Evolutionary conservation across 2,329 filamentous ascomycete genomes (phyloP), one percentile per base, ranked within the genome.

Genomic region (Simplicillium aogashimaense): DNA sequence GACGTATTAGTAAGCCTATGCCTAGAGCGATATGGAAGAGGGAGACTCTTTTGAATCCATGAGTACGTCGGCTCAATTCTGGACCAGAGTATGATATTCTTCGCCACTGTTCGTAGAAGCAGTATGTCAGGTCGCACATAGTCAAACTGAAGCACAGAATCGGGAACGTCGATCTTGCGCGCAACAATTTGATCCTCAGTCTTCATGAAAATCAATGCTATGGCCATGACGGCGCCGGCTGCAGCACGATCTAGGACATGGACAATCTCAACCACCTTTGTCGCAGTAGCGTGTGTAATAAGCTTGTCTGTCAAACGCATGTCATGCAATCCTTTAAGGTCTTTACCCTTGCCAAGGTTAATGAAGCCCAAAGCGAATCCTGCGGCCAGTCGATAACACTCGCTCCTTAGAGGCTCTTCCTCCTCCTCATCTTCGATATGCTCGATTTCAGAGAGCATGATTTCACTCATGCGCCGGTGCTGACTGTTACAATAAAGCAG

Each of bases 371-470:
- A 72, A 0, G 94, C 83, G 52, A 95, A 95, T 0, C 92, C 94
- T 14, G 94, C 89, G 8, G 92, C 89, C 29, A 98, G 72, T 32
- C 94, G 81, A 59, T 98, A 98, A n/a, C 89, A 89, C 64, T 98
- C 92, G 54, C 94, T 90, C 17, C 90, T 80, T 37, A 97, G 64
- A 16, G 81, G 80, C 52, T 95, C 86, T 42, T 89, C 83, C 44
- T 95, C 89, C 39, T 90, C 84, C 30, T 85, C 74, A 18, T 71
- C 66, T 35, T 92, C 87, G 38, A 87, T 74, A 46, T 89, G 83
- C 57, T 95, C 88, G 45, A 98, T 92, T 58, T 98, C 92, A 0
- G 90, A 97, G 38, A 98, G 77, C 87, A 98, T 95, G 14, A 97
- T 87, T 58, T 98, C 92, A 55, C 88, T 97, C 92, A 98, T 98